Evolutionary conservation across 805 yeast species (phyloP), one percentile per base, ranked within the genome.

Genomic region (Lipomyces kockii): DNA sequence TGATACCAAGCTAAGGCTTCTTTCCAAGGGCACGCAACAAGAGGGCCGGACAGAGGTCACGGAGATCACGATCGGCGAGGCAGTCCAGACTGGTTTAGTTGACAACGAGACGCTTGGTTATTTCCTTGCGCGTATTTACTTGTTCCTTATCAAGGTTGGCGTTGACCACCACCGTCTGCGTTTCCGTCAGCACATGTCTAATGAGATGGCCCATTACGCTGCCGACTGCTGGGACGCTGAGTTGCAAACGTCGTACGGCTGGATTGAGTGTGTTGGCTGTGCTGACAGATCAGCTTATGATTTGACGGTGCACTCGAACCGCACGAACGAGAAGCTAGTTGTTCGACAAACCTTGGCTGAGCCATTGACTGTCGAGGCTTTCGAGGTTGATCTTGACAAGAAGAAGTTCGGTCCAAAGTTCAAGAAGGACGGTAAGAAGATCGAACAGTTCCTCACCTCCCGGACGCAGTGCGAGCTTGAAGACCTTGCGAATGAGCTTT

Each of bases 201-300:
- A 95, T 79, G 99, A 95, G 83, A 95, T 95, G 99, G 99, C 99
- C 22, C 99, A 95, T 80, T 95, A 95, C 80, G 99, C 99, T 68
- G 88, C 97, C 74, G 99, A 95, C 83, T 95, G 99, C 84, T 95
- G 99, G 99, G 99, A 95, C 82, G 98, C 97, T 72, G 99, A 95
- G 83, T 84, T 95, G 76, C 88, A 90, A 75, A 89, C 97, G 55
- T 91, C 97, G 43, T 95, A 92, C 76, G 99, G 99, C 75, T 95
- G 99, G 99, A 91, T 95, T 75, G 99, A 95, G 83, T 96, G 99
- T 88, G 98, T 95, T 78, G 99, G 99, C 74, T 95, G 98, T 83
- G 99, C 99, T 72, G 99, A 95, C 82, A 88, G 99, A 84, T 91
- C 97, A 58, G 99, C 99, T 54, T 95, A 92, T 78, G 99, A 95